phyloP scores from a whole-genome alignment of 805 yeast genomes.

The Isabelozyma pseudorhagii region DNA sequence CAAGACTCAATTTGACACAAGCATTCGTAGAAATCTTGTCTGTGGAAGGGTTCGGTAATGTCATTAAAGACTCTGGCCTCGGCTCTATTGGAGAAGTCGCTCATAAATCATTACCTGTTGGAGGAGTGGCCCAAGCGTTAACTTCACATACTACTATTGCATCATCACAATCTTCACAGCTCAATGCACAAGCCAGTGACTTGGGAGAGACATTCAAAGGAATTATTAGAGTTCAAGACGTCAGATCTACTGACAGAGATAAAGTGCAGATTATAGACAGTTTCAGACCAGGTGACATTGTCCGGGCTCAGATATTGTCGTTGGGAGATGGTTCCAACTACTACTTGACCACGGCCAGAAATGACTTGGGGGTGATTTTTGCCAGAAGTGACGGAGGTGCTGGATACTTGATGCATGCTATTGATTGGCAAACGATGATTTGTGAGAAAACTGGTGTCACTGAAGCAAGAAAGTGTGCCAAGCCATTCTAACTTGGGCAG shows the following conservation, averaged over 20 bases:
- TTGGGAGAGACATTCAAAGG: constrained; percentile 89
- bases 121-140: constrained; percentile 52
- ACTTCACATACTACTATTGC: constrained; percentile 35
- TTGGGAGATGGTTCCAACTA: constrained; percentile 93
- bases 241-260: constrained; percentile 88
- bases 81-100: constrained; percentile 53
- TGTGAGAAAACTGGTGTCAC: constrained; percentile 69
- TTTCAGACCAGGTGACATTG: constrained; percentile 89
- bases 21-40: constrained; percentile 73
- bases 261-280: constrained; percentile 73
- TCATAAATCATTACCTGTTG: constrained; percentile 37
- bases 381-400: constrained; percentile 68
- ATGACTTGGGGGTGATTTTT: constrained; percentile 91
- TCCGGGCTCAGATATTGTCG: constrained; percentile 78
- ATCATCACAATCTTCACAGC: constrained; percentile 35
- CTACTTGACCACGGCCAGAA: constrained; percentile 82
- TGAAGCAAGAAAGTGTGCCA: constrained; percentile 88
- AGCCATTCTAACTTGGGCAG: constrained; percentile 52
- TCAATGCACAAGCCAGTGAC: constrained; percentile 50
- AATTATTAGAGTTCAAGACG: constrained; percentile 79
- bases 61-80: constrained; percentile 59
- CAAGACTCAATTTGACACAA: constrained; percentile 62
- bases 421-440: constrained; percentile 96
- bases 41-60: constrained; percentile 60
- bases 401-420: constrained; percentile 79